Evolutionary conservation across 2,329 filamentous ascomycete genomes (phyloP).

Genomic region (Diaporthe ampelina): DNA sequence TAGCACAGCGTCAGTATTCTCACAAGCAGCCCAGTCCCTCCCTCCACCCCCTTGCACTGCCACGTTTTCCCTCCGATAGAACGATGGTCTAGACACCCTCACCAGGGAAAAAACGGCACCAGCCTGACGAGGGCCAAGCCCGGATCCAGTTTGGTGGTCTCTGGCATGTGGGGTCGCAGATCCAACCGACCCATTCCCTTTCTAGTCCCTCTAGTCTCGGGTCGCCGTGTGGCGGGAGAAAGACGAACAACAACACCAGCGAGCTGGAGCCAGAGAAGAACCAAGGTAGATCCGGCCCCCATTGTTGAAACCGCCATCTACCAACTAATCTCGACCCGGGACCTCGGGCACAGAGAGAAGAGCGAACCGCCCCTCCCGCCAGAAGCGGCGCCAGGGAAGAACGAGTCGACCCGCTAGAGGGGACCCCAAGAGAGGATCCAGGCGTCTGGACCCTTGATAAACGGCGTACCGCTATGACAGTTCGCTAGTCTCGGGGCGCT

Average conservation of each 20-base stretch:
- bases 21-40: constrained; percentile 1
- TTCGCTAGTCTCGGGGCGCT: constrained; percentile 12
- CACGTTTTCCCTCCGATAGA: background rate
- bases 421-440: background rate
- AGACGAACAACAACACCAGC: background rate
- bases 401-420: background rate
- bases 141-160: background rate
- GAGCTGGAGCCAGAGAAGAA: too few species aligned
- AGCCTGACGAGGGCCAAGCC: background rate
- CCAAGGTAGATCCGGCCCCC: background rate
- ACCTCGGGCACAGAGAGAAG: background rate
- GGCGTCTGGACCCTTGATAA: constrained; percentile 30
- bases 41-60: background rate
- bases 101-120: background rate
- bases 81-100: background rate
- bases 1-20: background rate
- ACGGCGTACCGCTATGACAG: constrained; percentile 17
- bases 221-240: constrained; percentile 2
- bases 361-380: constrained; percentile 7
- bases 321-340: background rate
- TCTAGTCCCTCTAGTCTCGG: background rate
- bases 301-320: constrained; percentile 10
- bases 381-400: background rate
- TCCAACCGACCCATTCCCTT: background rate
- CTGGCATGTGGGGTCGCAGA: constrained; percentile 15